Conservation (phyloP, 169 alveolate species). For the Eimeria acervulina region DNA sequence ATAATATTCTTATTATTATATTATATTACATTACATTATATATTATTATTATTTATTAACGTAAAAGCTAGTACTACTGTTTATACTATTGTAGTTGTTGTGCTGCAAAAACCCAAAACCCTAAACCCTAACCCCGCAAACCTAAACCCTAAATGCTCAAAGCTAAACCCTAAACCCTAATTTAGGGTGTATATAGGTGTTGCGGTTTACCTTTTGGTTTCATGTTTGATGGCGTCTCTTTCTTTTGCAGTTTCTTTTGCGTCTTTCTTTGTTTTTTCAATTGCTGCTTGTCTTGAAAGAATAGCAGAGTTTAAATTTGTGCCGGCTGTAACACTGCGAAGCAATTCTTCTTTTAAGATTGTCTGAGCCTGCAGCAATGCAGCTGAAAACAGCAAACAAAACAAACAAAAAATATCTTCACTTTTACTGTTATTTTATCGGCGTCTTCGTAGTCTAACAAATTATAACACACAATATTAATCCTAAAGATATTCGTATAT, state of each 20-base stretch:
- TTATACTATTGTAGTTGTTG: too few species aligned
- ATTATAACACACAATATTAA: too few species aligned
- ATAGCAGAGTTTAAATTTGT: too few species aligned
- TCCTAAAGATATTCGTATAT: neutral
- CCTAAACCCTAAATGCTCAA: neutral
- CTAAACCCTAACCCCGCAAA: neutral
- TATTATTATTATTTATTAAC: too few species aligned
- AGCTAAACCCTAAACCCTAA: neutral
- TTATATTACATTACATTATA: too few species aligned
- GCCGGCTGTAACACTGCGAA: too few species aligned
- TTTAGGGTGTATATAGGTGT: neutral
- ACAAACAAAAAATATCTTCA: too few species aligned
- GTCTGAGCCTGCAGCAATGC: neutral
- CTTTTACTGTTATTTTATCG: too few species aligned
- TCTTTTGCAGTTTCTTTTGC: slow-evolving; percentile 45
- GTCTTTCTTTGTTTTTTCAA: slow-evolving; percentile 80
- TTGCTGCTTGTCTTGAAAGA: slow-evolving; percentile 77
- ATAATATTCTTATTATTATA: too few species aligned
- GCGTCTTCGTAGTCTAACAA: too few species aligned
- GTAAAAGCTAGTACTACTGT: too few species aligned
- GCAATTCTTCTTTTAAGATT: neutral
- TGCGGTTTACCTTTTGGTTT: neutral
- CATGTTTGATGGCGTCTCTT: neutral
- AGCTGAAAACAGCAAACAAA: neutral
- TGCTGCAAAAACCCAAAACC: slow-evolving; percentile 38